Conservation (phyloP, 2,329 filamentous ascomycete genomes). For the Cadophora luteo-olivacea region DNA sequence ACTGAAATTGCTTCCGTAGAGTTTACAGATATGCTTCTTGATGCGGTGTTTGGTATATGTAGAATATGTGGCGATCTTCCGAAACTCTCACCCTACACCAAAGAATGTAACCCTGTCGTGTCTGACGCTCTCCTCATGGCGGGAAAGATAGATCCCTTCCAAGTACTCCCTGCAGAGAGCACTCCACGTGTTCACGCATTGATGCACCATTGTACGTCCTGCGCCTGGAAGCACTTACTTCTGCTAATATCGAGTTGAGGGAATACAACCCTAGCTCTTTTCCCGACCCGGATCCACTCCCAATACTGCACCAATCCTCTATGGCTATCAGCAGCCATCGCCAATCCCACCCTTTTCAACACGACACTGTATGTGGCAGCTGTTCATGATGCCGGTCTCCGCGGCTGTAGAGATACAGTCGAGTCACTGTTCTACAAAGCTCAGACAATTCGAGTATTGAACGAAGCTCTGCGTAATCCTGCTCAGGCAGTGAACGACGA, state of each 20-base stretch:
- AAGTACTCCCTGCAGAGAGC: slow-evolving; percentile 22
- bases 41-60: slow-evolving; percentile 27
- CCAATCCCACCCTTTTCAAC: slow-evolving; percentile 30
- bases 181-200: slow-evolving; percentile 28
- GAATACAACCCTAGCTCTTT: slow-evolving; percentile 25
- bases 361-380: slow-evolving; percentile 31
- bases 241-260: slow-evolving; percentile 21
- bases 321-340: slow-evolving; percentile 30
- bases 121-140: slow-evolving; percentile 20
- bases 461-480: slow-evolving; percentile 22
- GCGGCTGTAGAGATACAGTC: slow-evolving; percentile 14
- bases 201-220: slow-evolving; percentile 30
- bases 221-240: no score
- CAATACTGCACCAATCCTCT: slow-evolving; percentile 34
- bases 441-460: slow-evolving; percentile 28
- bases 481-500: slow-evolving; percentile 25
- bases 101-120: slow-evolving; percentile 20
- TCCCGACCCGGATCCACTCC: slow-evolving; percentile 28
- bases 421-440: slow-evolving; percentile 31
- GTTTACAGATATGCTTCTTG: slow-evolving; percentile 24
- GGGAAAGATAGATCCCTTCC: slow-evolving; percentile 29
- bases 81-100: neutral
- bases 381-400: slow-evolving; percentile 26
- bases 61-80: slow-evolving; percentile 32
- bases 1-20: slow-evolving; percentile 15